Conservation (phyloP, 371 early-diverging fungal species). For the Rhizomucor pusillus region DNA sequence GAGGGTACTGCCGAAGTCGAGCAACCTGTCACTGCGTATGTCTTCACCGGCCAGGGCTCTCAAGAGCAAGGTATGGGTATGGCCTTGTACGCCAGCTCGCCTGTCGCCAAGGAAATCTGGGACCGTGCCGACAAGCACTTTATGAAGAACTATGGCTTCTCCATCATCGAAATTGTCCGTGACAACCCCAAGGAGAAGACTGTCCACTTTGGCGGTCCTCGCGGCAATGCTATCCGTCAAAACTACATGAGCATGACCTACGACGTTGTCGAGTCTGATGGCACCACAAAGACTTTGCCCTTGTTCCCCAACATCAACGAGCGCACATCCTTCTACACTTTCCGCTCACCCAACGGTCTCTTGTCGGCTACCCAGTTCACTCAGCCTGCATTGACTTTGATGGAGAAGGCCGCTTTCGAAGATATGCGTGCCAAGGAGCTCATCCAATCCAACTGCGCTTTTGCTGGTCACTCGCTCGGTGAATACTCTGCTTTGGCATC, state of each 20-base stretch:
- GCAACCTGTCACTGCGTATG: conserved; percentile 88
- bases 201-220: conserved; percentile 92
- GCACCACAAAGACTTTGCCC: conserved; percentile 71
- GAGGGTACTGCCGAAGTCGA: conserved; percentile 93
- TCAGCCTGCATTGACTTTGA: conserved; percentile 89
- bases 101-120: conserved; percentile 89
- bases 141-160: conserved; percentile 86
- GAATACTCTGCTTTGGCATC: conserved; percentile 94
- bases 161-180: conserved; percentile 92
- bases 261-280: conserved; percentile 77
- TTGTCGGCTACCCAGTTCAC: conserved; percentile 96
- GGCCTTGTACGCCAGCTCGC: conserved; percentile 84
- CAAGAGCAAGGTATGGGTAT: conserved; percentile 97
- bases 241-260: conserved; percentile 92
- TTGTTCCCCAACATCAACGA: conserved; percentile 91
- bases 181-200: conserved; percentile 86
- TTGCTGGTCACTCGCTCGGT: conserved; percentile 96
- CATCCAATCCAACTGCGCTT: conserved; percentile 80
- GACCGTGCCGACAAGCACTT: conserved; percentile 91
- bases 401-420: conserved; percentile 91
- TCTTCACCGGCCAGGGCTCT: conserved; percentile 97
- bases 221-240: conserved; percentile 86
- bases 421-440: conserved; percentile 90
- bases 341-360: conserved; percentile 88
- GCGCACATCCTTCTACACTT: conserved; percentile 82